phyloP scores from a whole-genome alignment of 1,284 basidiomycete genomes.

The Ceratobasidium theobromae region DNA sequence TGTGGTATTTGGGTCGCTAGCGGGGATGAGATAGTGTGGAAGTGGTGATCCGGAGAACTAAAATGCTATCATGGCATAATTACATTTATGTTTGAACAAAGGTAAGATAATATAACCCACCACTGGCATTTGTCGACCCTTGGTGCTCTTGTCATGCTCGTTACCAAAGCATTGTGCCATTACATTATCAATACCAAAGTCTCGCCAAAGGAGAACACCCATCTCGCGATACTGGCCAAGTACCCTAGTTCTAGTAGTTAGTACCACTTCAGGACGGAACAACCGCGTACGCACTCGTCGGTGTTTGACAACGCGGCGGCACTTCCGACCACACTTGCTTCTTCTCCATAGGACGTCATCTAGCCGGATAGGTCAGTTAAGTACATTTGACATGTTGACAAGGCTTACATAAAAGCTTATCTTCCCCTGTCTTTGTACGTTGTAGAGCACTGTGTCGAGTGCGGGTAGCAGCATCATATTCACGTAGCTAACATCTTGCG shows the following conservation, averaged over 20 bases:
- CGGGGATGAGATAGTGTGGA: conserved; percentile 92
- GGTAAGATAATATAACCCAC: conserved; percentile 47
- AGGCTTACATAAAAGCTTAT: conserved; percentile 85
- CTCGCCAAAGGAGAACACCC: conserved; percentile 87
- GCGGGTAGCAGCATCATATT: conserved; percentile 83
- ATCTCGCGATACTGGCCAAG: conserved; percentile 82
- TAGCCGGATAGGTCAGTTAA: conserved; percentile 39
- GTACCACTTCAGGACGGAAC: not conserved
- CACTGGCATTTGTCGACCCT: conserved; percentile 87
- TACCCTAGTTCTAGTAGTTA: conserved; percentile 36
- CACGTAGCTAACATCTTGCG: conserved; percentile 57
- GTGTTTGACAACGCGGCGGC: conserved; percentile 80
- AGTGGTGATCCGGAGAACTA: conserved; percentile 80
- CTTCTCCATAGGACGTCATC: conserved; percentile 88
- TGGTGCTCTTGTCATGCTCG: conserved; percentile 75
- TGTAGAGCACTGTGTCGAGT: conserved; percentile 86
- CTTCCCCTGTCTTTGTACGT: conserved; percentile 90
- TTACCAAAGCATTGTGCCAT: conserved; percentile 92
- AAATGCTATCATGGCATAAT: conserved; percentile 63
- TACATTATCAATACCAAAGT: conserved; percentile 67
- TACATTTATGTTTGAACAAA: not conserved
- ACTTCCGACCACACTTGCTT: conserved; percentile 87
- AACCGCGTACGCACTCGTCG: conserved; percentile 71
- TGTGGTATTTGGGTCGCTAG: conserved; percentile 96
- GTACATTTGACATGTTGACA: conserved; percentile 16